phyloP scores from a whole-genome alignment of 805 yeast species.

The Candida oleophila region DNA sequence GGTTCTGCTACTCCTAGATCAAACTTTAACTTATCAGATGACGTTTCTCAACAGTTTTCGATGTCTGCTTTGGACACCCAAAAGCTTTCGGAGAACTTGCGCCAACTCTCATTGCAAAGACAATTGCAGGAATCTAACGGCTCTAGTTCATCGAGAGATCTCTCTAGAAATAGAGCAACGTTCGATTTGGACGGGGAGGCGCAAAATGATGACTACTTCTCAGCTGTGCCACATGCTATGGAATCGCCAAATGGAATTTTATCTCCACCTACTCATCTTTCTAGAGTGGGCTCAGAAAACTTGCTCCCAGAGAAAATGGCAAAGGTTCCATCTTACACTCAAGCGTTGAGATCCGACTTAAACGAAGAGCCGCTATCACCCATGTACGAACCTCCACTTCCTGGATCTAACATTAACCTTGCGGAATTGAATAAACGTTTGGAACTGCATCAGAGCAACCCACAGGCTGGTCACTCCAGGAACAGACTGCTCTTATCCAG shows the following conservation, averaged over 20 bases:
- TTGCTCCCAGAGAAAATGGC: constrained; percentile 38
- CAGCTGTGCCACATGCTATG: constrained; percentile 7
- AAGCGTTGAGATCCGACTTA: constrained; percentile 63
- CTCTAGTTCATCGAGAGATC: constrained; percentile 9
- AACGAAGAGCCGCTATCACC: constrained; percentile 66
- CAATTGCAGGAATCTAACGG: constrained; percentile 34
- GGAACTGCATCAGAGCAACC: constrained; percentile 12
- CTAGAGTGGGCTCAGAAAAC: constrained; percentile 54
- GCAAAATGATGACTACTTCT: constrained; percentile 10
- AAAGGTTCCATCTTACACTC: constrained; percentile 80
- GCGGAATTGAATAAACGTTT: constrained; percentile 27
- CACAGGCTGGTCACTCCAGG: constrained; percentile 8
- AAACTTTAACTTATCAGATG: constrained; percentile 5
- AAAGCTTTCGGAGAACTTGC: constrained; percentile 51
- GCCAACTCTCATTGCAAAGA: constrained; percentile 50
- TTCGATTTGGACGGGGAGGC: constrained; percentile 34
- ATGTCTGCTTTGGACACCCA: constrained; percentile 41
- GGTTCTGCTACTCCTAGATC: constrained; percentile 38
- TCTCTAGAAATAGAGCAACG: constrained; percentile 28
- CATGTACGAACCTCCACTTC: constrained; percentile 55
- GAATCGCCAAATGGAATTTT: constrained; percentile 36
- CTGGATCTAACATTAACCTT: constrained; percentile 38
- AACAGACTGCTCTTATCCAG: constrained; percentile 22
- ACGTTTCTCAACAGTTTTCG: constrained; percentile 22
- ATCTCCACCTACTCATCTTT: constrained; percentile 58